phyloP scores from a whole-genome alignment of 2,329 filamentous ascomycete genomes.

The Pyricularia sp. region DNA sequence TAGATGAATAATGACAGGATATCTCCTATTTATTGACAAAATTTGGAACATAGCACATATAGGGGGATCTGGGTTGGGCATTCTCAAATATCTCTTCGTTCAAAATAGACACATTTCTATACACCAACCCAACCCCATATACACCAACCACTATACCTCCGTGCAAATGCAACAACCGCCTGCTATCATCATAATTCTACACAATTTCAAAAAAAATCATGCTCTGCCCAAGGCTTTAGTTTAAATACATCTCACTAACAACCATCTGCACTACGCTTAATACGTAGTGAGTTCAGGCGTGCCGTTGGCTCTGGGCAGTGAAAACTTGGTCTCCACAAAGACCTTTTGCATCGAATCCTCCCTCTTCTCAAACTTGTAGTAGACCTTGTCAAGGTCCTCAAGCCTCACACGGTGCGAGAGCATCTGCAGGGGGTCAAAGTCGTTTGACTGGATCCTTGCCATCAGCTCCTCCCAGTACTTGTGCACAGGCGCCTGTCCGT shows the following conservation, averaged over 20 bases:
- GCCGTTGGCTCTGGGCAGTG: conserved; percentile 32
- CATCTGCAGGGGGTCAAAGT: conserved; percentile 72
- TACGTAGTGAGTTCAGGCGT: conserved; percentile 34
- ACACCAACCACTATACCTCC: not conserved
- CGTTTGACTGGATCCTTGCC: conserved; percentile 52
- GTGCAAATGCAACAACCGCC: not conserved
- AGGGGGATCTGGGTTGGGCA: not conserved
- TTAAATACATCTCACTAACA: not conserved
- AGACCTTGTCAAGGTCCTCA: conserved; percentile 62
- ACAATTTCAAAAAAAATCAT: not conserved
- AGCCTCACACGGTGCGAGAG: conserved; percentile 68
- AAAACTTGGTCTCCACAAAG: conserved; percentile 53
- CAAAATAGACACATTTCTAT: not conserved
- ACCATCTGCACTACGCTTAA: conserved; percentile 7
- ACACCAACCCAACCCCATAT: not conserved
- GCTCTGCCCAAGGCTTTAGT: not conserved
- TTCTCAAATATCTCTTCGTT: not conserved
- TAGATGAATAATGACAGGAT: no score
- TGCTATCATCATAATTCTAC: not conserved
- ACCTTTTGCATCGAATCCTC: conserved; percentile 76
- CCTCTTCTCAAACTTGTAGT: conserved; percentile 49
- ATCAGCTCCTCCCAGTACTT: conserved; percentile 78
- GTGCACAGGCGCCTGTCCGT: conserved; percentile 64
- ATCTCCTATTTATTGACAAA: no score
- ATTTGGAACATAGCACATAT: not conserved